These are phyloP conservation scores for Colletotrichum noveboracense DNA, from an alignment of 2,329 filamentous ascomycete genomes.

Conservation along the genomic window DNA sequence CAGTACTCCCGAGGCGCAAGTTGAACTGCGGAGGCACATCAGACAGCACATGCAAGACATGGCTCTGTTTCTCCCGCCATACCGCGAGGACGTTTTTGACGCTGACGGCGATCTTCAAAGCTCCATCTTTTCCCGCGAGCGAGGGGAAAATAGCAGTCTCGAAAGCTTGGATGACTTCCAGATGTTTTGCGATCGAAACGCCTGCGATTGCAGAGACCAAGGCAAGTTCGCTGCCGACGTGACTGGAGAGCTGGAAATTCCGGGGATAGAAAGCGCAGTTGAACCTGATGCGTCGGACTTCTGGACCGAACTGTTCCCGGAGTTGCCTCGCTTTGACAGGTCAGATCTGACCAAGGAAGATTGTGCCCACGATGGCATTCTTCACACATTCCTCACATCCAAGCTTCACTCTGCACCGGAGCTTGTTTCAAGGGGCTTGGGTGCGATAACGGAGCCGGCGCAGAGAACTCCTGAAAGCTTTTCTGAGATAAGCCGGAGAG, in stretches of 20 bases:
- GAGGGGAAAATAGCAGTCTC: not conserved
- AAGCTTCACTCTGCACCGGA: no score
- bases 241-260: no score
- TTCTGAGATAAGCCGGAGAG: no score
- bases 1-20: not conserved
- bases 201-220: not conserved
- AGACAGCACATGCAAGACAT: not conserved
- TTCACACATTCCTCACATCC: accelerated
- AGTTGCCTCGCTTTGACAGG: no score
- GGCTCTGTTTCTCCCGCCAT: accelerated
- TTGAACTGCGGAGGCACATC: not conserved
- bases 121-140: not conserved
- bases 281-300: accelerated
- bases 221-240: accelerated
- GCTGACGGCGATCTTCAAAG: accelerated
- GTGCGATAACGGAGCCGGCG: no score
- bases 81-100: not conserved
- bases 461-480: no score
- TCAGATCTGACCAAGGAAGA: accelerated
- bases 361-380: accelerated
- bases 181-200: accelerated
- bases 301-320: no score
- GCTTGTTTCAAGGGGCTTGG: no score
- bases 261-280: no score
- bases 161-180: not conserved